A percentile compares a stretch with the other conserved stretches of the same genome.
phyloP scores from a whole-genome alignment of 139 green algal species.

The Micractinium sp. region DNA sequence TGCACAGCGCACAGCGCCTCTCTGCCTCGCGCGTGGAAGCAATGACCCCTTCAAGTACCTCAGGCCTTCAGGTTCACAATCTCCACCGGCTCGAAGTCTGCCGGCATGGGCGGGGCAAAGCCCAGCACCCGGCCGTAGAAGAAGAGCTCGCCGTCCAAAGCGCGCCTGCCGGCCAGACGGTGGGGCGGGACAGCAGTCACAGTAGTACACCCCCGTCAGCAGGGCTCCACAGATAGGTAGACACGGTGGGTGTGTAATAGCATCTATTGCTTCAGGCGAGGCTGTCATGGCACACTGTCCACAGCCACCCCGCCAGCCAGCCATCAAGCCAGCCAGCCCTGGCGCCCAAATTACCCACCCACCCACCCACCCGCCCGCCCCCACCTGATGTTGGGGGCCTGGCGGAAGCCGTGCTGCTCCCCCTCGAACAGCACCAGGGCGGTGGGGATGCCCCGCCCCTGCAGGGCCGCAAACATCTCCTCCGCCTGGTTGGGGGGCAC shows the following conservation, averaged over 20 bases:
- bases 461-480: conserved; percentile 69
- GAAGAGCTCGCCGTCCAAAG: conserved; percentile 80
- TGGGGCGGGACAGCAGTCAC: not conserved
- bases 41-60: too few relatives aligned
- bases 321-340: not conserved
- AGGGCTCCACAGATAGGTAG: not conserved
- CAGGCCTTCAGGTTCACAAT: conserved; percentile 63
- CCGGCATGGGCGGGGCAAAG: conserved; percentile 56
- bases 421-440: conserved; percentile 82
- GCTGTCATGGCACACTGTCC: not conserved
- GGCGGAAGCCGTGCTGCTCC: conserved; percentile 86
- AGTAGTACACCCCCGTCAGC: not conserved
- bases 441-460: conserved; percentile 69
- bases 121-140: conserved; percentile 78
- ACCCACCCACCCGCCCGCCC: not conserved
- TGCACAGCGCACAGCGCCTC: too few relatives aligned
- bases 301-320: not conserved
- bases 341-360: not conserved
- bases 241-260: not conserved
- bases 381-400: conserved; percentile 46
- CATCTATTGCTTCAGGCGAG: not conserved
- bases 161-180: conserved; percentile 27
- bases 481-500: conserved; percentile 82
- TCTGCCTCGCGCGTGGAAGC: too few relatives aligned
- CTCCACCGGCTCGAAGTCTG: conserved; percentile 58